A percentile compares a stretch with the other conserved stretches of the same genome.
phyloP scores from a whole-genome alignment of 192 early-diverging fungal species.

The Rhizophlyctis rosea region DNA sequence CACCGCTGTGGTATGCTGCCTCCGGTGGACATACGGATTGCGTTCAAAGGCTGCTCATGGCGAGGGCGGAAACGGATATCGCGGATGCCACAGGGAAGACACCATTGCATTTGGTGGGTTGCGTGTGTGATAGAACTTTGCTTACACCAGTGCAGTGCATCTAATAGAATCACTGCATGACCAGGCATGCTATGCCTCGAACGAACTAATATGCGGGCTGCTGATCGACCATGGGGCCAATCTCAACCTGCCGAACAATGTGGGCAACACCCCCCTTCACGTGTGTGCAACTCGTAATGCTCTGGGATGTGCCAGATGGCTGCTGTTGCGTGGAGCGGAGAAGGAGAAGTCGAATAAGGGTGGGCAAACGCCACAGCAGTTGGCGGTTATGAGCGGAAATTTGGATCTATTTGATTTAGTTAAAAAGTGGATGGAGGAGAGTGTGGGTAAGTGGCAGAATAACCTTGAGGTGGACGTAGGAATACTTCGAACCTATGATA shows the following conservation, averaged over 20 bases:
- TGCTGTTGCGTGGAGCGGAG: conserved; percentile 51
- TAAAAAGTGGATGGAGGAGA: conserved; percentile 39
- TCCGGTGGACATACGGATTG: conserved; percentile 36
- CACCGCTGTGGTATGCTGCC: conserved; percentile 48
- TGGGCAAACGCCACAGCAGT: conserved; percentile 44
- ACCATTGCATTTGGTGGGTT: conserved; percentile 48
- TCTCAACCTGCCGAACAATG: conserved; percentile 43
- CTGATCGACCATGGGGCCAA: conserved; percentile 50
- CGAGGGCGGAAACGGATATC: conserved; percentile 45
- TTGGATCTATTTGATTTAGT: conserved; percentile 45
- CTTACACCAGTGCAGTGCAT: background rate
- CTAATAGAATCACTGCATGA: conserved; percentile 1
- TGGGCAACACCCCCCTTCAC: conserved; percentile 56
- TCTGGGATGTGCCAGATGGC: conserved; percentile 42
- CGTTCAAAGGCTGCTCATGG: conserved; percentile 39
- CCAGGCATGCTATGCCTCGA: conserved; percentile 44
- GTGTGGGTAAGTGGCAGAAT: no score
- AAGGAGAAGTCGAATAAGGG: conserved; percentile 40
- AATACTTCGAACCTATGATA: no score
- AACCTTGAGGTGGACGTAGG: no score
- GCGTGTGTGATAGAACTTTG: conserved; percentile 6
- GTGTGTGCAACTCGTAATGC: conserved; percentile 46
- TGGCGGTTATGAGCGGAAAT: conserved; percentile 42
- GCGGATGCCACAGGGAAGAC: conserved; percentile 48
- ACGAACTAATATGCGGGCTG: conserved; percentile 40